Evolutionary conservation across 192 early-diverging fungal genomes (phyloP).

Genomic region (Rhizophagus clarus): DNA sequence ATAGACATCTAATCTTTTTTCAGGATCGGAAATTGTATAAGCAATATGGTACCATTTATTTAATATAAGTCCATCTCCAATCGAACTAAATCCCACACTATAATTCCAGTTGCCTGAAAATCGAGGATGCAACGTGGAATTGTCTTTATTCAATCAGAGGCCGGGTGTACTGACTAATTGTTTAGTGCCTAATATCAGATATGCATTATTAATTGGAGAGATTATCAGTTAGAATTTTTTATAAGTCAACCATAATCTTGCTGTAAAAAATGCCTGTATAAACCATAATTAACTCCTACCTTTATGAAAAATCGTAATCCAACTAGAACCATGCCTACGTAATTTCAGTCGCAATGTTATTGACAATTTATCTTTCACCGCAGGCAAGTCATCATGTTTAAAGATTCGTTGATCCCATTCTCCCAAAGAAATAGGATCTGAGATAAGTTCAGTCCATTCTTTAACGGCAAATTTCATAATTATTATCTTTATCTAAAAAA

Average conservation of each 20-base stretch:
- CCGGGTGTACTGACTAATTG: neutral
- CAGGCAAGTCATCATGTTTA: neutral
- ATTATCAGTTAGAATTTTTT: neutral
- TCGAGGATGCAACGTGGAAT: slow-evolving; percentile 5
- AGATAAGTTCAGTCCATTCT: too few species aligned
- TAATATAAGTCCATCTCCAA: slow-evolving; percentile 7
- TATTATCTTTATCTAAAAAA: too few species aligned
- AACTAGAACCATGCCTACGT: neutral
- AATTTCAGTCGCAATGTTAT: slow-evolving; percentile 15
- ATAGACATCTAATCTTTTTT: slow-evolving; percentile 22
- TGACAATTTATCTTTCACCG: slow-evolving; percentile 5
- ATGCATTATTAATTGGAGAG: neutral
- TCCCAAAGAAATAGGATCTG: too few species aligned
- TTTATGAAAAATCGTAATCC: too few species aligned
- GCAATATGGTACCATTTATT: slow-evolving; percentile 23
- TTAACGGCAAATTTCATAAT: too few species aligned
- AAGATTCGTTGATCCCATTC: too few species aligned
- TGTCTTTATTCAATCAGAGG: neutral
- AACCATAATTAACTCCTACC: too few species aligned
- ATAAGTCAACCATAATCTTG: too few species aligned
- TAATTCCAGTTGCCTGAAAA: neutral
- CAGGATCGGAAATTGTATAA: slow-evolving; percentile 13
- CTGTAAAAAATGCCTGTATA: too few species aligned
- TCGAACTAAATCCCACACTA: neutral
- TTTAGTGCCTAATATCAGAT: neutral